These are phyloP conservation scores for Hymenoscyphus linearis DNA, from an alignment of 2,329 filamentous ascomycete species.

Conservation along the genomic window DNA sequence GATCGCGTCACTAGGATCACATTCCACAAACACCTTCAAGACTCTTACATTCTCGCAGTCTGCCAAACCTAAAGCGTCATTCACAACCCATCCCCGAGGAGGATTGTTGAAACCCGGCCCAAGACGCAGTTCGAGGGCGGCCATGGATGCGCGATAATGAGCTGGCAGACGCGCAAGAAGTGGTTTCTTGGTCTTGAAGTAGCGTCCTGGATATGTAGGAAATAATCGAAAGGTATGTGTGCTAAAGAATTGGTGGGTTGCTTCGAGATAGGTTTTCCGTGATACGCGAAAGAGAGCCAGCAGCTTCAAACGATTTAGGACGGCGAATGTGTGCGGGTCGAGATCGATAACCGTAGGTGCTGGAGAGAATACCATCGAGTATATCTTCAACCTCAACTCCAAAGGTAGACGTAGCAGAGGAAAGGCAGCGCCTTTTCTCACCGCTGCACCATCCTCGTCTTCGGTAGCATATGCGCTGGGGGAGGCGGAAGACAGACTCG, in stretches of 20 bases:
- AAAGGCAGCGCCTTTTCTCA: conserved; percentile 42
- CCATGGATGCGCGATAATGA: conserved; percentile 54
- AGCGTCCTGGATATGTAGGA: conserved; percentile 55
- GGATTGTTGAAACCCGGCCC: conserved; percentile 70
- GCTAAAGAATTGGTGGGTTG: conserved; percentile 61
- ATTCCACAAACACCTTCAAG: conserved; percentile 65
- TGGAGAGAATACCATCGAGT: conserved; percentile 55
- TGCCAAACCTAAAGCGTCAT: conserved; percentile 54
- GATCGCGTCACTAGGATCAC: conserved; percentile 61
- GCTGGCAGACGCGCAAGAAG: conserved; percentile 61
- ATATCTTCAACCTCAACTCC: conserved; percentile 66
- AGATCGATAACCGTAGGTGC: conserved; percentile 56
- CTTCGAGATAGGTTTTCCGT: conserved; percentile 56
- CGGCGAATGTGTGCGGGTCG: conserved; percentile 59
- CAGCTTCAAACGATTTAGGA: conserved; percentile 46
- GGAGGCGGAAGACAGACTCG: conserved; percentile 22
- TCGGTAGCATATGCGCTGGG: conserved; percentile 23
- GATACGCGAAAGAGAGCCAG: conserved; percentile 58
- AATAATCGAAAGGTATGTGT: conserved; percentile 60
- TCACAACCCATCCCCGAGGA: conserved; percentile 65
- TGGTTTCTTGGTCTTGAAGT: conserved; percentile 70
- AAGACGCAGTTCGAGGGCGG: conserved; percentile 62
- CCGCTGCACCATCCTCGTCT: conserved; percentile 11
- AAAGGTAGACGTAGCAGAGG: conserved; percentile 62
- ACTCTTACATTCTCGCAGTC: conserved; percentile 55